These are phyloP conservation scores for Stephanodiscus triporus DNA, from an alignment of 108 stramenopile genomes.

Conservation along the genomic window DNA sequence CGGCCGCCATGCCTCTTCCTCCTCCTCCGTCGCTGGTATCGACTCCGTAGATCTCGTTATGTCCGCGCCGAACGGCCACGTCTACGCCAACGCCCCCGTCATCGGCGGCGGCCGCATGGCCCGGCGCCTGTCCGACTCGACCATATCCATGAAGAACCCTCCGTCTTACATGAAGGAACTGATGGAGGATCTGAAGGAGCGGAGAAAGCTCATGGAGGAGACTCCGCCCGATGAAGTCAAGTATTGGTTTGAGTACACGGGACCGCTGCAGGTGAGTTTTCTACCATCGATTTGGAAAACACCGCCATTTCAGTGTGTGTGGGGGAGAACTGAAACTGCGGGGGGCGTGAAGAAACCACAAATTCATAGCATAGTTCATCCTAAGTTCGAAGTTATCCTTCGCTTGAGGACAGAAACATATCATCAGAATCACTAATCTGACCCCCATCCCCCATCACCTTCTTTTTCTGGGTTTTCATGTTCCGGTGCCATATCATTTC, in stretches of 20 bases:
- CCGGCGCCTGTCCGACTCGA: conserved; percentile 22
- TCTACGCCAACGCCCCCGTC: conserved; percentile 15
- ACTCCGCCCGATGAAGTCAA: conserved; percentile 89
- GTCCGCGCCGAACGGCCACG: conserved; percentile 24
- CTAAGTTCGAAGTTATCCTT: conserved; percentile 65
- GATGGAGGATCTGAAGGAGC: conserved; percentile 67
- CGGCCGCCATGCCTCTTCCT: not conserved
- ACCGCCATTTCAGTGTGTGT: not conserved
- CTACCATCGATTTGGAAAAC: not conserved
- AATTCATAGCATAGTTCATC: conserved; percentile 71
- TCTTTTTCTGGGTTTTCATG: not conserved
- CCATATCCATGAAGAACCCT: conserved; percentile 26
- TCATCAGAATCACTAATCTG: conserved; percentile 67
- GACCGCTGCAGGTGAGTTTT: conserved; percentile 80
- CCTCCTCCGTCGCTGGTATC: not conserved
- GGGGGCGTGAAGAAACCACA: conserved; percentile 48
- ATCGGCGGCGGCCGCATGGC: conserved; percentile 3
- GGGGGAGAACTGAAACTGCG: not conserved
- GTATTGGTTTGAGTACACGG: conserved; percentile 92
- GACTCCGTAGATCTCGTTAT: conserved; percentile 5
- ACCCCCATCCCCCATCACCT: conserved; percentile 20
- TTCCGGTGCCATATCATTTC: not conserved
- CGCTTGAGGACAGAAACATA: conserved; percentile 56
- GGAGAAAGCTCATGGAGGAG: conserved; percentile 84
- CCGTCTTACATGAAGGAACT: conserved; percentile 77